Evolutionary conservation across 345 rosid species (phyloP).

Genomic region (Citrus medica): DNA sequence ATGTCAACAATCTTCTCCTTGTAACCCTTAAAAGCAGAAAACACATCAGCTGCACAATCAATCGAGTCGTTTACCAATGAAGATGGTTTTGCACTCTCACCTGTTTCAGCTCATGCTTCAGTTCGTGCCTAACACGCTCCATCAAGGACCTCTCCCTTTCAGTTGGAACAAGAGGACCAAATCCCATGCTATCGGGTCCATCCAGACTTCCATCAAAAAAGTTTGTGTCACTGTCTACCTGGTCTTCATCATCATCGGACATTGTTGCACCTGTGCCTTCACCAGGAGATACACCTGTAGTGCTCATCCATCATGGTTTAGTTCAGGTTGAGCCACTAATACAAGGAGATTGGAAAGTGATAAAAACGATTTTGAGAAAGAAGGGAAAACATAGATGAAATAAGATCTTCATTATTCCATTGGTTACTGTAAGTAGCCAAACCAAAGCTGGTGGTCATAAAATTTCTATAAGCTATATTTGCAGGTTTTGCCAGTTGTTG

Average conservation of each 20-base stretch:
- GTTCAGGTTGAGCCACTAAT: constrained; percentile 2
- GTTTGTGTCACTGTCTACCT: constrained; percentile 61
- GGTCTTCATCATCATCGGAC: constrained; percentile 88
- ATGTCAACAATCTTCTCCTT: constrained; percentile 87
- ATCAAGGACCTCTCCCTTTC: constrained; percentile 82
- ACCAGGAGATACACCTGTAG: constrained; percentile 64
- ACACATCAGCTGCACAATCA: constrained; percentile 12
- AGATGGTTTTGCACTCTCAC: constrained; percentile 29
- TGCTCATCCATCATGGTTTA: constrained; percentile 15
- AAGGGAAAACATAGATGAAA: neutral
- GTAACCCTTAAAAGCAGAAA: constrained; percentile 45
- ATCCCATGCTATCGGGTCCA: constrained; percentile 61
- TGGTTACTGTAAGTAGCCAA: neutral
- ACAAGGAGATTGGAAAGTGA: neutral
- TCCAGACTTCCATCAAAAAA: constrained; percentile 49
- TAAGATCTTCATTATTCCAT: neutral
- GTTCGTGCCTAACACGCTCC: constrained; percentile 84
- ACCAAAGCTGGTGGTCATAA: neutral
- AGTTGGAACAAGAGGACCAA: constrained; percentile 79
- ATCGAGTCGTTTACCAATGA: neutral
- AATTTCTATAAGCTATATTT: neutral
- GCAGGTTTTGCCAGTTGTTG: neutral
- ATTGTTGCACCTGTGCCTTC: constrained; percentile 87
- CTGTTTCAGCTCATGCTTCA: constrained; percentile 90
- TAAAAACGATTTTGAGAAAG: neutral